Evolutionary conservation across 257 asterid species (phyloP).

Genomic region (Fraxinus anomala): DNA sequence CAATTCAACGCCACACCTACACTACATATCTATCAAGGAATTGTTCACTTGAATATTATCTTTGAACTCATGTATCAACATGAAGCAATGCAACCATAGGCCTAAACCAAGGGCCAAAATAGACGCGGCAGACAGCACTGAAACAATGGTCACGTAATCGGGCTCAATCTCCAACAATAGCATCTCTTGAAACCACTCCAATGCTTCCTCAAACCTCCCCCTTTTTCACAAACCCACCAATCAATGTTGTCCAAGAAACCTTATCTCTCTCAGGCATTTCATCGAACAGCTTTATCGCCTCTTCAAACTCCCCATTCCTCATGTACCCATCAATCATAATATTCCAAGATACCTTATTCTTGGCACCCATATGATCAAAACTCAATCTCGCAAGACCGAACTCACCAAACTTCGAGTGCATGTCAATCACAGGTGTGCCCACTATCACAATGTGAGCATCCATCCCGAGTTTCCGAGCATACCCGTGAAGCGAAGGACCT

Average conservation of each 20-base stretch:
- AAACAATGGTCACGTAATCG: slow-evolving; percentile 62
- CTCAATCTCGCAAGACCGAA: slow-evolving; percentile 47
- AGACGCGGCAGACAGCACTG: slow-evolving; percentile 67
- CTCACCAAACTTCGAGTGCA: slow-evolving; percentile 65
- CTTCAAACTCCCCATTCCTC: slow-evolving; percentile 54
- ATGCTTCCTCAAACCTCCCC: slow-evolving; percentile 56
- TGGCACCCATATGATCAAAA: slow-evolving; percentile 50
- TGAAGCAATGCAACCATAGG: slow-evolving; percentile 63
- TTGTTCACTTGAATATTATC: slow-evolving; percentile 53
- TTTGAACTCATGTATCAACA: slow-evolving; percentile 32
- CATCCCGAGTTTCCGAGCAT: slow-evolving; percentile 59
- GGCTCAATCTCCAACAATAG: slow-evolving; percentile 49
- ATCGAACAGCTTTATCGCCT: slow-evolving; percentile 57
- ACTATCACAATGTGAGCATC: slow-evolving; percentile 57
- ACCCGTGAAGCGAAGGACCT: slow-evolving; percentile 61
- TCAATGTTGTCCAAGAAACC: slow-evolving; percentile 74
- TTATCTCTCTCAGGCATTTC: slow-evolving; percentile 76
- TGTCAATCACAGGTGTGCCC: slow-evolving; percentile 64
- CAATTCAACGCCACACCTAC: slow-evolving; percentile 72
- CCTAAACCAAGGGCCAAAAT: slow-evolving; percentile 75
- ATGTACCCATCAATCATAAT: slow-evolving; percentile 64
- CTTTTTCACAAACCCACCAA: slow-evolving; percentile 68
- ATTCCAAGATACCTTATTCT: slow-evolving; percentile 76
- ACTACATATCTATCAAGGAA: slow-evolving; percentile 73
- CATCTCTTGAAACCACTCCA: slow-evolving; percentile 73